phyloP scores from a whole-genome alignment of 1,284 basidiomycete genomes.

The Leccinum ponderosum region DNA sequence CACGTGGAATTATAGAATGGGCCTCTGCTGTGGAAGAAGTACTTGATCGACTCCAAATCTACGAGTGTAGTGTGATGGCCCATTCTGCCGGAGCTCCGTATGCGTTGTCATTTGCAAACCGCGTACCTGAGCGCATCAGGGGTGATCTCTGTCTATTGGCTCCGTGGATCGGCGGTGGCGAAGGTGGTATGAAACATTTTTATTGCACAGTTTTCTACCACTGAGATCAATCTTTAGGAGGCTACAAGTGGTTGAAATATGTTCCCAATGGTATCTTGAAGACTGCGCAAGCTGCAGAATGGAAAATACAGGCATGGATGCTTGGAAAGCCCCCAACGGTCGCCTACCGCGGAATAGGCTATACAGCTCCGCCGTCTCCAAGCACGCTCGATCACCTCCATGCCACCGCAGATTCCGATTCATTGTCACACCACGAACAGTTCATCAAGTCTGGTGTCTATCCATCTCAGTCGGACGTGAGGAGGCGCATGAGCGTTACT shows the following conservation, averaged over 20 bases:
- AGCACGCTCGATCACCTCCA: constrained; percentile 29
- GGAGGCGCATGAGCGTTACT: constrained; percentile 57
- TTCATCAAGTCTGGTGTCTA: constrained; percentile 36
- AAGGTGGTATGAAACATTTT: constrained; percentile 62
- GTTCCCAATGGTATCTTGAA: constrained; percentile 92
- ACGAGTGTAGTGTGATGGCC: constrained; percentile 87
- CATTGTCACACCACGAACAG: constrained; percentile 29
- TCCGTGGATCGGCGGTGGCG: constrained; percentile 94
- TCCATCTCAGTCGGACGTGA: constrained; percentile 39
- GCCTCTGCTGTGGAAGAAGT: constrained; percentile 88
- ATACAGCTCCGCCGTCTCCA: constrained; percentile 46
- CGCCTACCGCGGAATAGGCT: constrained; percentile 79
- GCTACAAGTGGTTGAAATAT: constrained; percentile 97
- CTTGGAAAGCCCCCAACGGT: constrained; percentile 90
- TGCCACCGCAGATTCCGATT: constrained; percentile 24
- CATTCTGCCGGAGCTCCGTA: constrained; percentile 98
- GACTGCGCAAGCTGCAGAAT: constrained; percentile 96
- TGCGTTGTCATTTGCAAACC: constrained; percentile 84
- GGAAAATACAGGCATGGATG: constrained; percentile 96
- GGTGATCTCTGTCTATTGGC: constrained; percentile 90
- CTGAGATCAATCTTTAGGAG: constrained; percentile 44
- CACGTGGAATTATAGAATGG: constrained; percentile 89
- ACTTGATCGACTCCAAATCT: constrained; percentile 76
- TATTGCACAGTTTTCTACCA: neutral
- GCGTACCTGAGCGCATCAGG: constrained; percentile 69